These are phyloP conservation scores for Seminavis robusta DNA, from an alignment of 108 stramenopile genomes.

Conservation along the genomic window DNA sequence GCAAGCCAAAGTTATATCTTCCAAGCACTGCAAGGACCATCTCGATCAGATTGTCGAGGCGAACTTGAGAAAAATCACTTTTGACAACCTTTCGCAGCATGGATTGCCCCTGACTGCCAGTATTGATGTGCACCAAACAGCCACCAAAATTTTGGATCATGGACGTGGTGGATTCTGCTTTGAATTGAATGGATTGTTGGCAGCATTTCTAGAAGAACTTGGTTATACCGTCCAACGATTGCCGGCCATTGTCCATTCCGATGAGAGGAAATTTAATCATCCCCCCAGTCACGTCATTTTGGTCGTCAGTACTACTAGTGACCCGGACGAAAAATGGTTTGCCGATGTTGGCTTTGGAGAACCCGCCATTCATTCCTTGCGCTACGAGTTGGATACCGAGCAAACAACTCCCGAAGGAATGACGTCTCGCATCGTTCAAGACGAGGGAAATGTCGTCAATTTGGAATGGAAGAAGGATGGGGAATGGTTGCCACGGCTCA, in stretches of 20 bases:
- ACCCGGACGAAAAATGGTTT: constrained; percentile 5
- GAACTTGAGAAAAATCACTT: constrained; percentile 29
- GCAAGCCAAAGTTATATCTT: too few relatives aligned
- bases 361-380: constrained; percentile 28
- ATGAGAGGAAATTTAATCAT: constrained; percentile 5
- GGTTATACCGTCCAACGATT: constrained; percentile 17
- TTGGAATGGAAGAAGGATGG: constrained; percentile 25
- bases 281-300: constrained; percentile 13
- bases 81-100: constrained; percentile 37
- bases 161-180: constrained; percentile 39
- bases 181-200: constrained; percentile 30
- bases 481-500: constrained; percentile 18
- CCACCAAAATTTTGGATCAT: constrained; percentile 20
- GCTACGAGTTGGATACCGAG: constrained; percentile 1
- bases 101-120: constrained; percentile 7
- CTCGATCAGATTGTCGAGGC: constrained; percentile 19
- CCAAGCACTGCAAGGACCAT: too few relatives aligned
- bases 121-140: constrained; percentile 10
- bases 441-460: constrained; percentile 1
- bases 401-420: constrained; percentile 38
- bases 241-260: constrained; percentile 16
- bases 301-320: background rate
- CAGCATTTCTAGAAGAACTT: constrained; percentile 5
- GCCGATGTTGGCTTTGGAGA: constrained; percentile 50
- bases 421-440: constrained; percentile 11